Evolutionary conservation across 2,329 filamentous ascomycete species (phyloP).

Genomic region (Chrysosporium keratinophilum): DNA sequence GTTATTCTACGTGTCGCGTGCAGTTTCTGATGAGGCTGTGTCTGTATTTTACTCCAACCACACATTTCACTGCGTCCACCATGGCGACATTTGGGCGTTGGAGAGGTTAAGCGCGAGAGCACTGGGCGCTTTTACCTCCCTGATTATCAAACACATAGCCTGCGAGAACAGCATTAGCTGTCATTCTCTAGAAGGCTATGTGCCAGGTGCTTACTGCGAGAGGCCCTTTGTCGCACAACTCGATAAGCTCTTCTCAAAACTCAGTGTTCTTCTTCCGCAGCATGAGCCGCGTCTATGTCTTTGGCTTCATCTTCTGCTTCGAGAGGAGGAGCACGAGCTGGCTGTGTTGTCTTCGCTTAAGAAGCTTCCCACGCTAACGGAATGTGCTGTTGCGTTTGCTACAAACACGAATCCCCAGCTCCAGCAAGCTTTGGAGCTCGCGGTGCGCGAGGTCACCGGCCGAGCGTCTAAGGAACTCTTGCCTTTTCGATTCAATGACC

Average conservation of each 20-base stretch:
- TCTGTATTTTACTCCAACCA: neutral
- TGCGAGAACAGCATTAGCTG: neutral
- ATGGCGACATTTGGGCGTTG: neutral
- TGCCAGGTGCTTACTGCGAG: neutral
- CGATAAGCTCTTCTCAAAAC: neutral
- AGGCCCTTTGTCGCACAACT: neutral
- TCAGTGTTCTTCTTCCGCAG: neutral
- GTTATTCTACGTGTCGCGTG: constrained; percentile 1
- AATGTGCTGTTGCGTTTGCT: neutral
- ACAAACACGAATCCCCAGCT: neutral
- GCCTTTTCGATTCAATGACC: neutral
- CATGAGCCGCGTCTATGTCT: neutral
- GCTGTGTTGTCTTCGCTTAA: neutral
- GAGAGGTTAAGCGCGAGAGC: neutral
- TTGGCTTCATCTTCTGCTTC: neutral
- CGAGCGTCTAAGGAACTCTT: neutral
- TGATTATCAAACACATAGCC: neutral
- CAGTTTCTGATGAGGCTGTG: neutral
- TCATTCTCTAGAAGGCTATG: neutral
- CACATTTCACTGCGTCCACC: neutral
- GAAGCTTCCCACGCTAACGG: neutral
- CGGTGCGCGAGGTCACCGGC: neutral
- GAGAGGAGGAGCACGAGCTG: too few relatives aligned
- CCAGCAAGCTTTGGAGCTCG: neutral
- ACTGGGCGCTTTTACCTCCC: neutral